Evolutionary conservation across 768 basidiomycete species (phyloP), one percentile per base, ranked within the genome.

Genomic region (Cubamyces sp.): DNA sequence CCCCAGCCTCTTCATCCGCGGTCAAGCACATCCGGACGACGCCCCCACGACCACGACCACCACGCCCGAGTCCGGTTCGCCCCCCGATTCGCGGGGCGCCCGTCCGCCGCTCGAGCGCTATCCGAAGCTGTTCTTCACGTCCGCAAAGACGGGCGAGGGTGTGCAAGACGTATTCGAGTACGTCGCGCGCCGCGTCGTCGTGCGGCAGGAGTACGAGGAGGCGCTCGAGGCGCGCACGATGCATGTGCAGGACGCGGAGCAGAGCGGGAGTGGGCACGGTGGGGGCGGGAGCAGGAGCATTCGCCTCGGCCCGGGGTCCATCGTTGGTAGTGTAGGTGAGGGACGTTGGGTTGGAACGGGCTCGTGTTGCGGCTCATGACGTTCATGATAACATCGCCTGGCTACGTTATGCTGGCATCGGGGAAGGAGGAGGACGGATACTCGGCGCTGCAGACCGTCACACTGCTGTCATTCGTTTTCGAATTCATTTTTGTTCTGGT

Each of bases 151-250:
- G 4, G 92, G 92, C 0, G 81, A 83, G 39, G 86, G 88, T 8
- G 89, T 92, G 0, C 52, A 70, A 1, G 87, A 86, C 0, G 86
- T 91, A n/a, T 94, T 93, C 68, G 87, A 84, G 70, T 92, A 92
- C 68, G 78, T 94, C 43, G 88, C 85, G 4, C 69, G 74, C 51
- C 77, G 90, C 26, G 87, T 93, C 9, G 79, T 86, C 39, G 68
- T 71, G 64, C 75, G 81, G 62, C 87, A 85, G 85, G 91, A 87
- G 68, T 84, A 84, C 68, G 87, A 91, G 57, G 90, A 88, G 57
- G 75, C 76, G 15, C 58, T 80, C 12, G 85, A 86, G 30, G 77
- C 78, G 28, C 71, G 77, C 57, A 73, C 76, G n/a, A 48, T 81
- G 63, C 78, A 75, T 56, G 65, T 79, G 34, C 73, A 71, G 21